Conservation (phyloP, 225 moss, liverwort and hornwort genomes). For the Climacium dendroides region DNA sequence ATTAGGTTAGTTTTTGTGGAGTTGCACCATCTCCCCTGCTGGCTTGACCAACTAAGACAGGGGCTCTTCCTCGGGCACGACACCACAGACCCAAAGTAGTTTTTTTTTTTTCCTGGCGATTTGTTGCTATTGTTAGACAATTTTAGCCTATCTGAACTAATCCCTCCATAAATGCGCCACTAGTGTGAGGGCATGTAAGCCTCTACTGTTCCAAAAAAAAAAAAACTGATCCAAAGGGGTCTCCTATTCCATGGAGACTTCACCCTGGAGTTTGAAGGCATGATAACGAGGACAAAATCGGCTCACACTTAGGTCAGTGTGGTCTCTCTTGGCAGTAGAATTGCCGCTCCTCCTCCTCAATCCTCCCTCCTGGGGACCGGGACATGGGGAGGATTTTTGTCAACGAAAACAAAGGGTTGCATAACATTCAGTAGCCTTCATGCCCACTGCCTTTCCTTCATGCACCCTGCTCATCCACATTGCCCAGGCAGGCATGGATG, state of each 20-base stretch:
- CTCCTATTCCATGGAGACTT: background rate
- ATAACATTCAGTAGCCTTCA: too few species aligned
- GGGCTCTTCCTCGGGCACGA: background rate
- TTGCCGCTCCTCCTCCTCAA: background rate
- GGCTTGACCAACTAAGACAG: background rate
- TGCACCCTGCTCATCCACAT: too few species aligned
- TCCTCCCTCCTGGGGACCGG: background rate
- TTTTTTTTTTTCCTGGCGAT: too few species aligned
- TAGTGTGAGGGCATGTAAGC: too few species aligned
- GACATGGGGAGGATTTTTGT: background rate
- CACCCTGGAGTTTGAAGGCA: background rate
- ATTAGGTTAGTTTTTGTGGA: background rate
- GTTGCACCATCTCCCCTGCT: background rate
- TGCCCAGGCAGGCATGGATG: too few species aligned
- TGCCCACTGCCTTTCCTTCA: too few species aligned
- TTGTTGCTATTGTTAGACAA: too few species aligned
- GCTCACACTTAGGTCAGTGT: background rate
- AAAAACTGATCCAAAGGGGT: too few species aligned
- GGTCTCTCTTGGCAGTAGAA: background rate
- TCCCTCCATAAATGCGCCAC: too few species aligned
- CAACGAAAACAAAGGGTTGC: background rate
- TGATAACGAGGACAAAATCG: background rate
- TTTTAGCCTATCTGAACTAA: too few species aligned
- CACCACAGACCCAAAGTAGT: too few species aligned
- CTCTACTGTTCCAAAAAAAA: too few species aligned